These are phyloP conservation scores for Candida wancherniae DNA, from an alignment of 805 yeast species.

Conservation along the genomic window DNA sequence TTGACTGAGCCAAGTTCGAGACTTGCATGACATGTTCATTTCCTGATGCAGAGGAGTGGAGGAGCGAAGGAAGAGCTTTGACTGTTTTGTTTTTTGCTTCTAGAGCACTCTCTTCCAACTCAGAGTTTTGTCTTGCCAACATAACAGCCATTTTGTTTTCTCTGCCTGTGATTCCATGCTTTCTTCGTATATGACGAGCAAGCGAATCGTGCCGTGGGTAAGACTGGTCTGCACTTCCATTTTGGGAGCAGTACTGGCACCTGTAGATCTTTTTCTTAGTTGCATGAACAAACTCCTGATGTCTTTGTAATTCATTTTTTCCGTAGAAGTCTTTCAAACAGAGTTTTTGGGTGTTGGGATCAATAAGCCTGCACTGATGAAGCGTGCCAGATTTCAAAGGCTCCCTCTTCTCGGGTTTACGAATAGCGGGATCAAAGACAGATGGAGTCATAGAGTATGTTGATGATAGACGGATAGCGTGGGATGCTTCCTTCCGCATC, in stretches of 20 bases:
- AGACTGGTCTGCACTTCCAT: constrained; percentile 33
- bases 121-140: constrained; percentile 40
- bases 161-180: constrained; percentile 41
- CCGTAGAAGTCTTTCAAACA: constrained; percentile 41
- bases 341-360: constrained; percentile 27
- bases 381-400: no score
- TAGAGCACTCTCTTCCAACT: constrained; percentile 7
- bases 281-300: constrained; percentile 45
- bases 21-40: no score
- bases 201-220: constrained; percentile 43
- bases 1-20: no score
- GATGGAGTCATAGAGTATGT: no score
- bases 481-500: no score
- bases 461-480: no score
- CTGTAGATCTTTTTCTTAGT: constrained; percentile 38
- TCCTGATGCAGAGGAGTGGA: no score
- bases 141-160: constrained; percentile 42
- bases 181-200: constrained; percentile 40
- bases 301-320: constrained; percentile 39
- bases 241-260: constrained; percentile 33
- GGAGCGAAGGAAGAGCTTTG: no score
- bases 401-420: no score
- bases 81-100: background rate
- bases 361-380: constrained; percentile 40
- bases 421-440: no score